phyloP scores from a whole-genome alignment of 768 basidiomycete species.

The Vishniacozyma victoriae region DNA sequence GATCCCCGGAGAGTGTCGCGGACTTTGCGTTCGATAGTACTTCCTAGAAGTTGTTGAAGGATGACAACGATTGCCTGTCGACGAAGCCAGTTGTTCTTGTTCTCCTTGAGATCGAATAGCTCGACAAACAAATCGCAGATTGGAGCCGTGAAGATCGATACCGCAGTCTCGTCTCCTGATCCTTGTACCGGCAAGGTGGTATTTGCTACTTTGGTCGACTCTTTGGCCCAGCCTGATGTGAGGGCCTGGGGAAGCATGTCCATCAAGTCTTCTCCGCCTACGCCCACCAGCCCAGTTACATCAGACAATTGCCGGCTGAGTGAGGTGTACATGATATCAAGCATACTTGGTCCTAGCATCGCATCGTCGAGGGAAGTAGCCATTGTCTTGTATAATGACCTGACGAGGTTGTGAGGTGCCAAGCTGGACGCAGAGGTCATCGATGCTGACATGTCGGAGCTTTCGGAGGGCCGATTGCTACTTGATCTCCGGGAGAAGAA shows the following conservation, averaged over 20 bases:
- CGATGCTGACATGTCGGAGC: constrained; percentile 61
- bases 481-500: constrained; percentile 27
- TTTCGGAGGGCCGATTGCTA: background rate
- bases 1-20: constrained; percentile 66
- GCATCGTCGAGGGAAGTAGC: constrained; percentile 95
- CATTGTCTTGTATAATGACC: constrained; percentile 82
- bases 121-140: constrained; percentile 91
- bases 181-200: constrained; percentile 59
- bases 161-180: constrained; percentile 61
- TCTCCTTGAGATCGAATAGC: constrained; percentile 90
- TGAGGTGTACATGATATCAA: constrained; percentile 32
- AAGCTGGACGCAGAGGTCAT: constrained; percentile 9
- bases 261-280: constrained; percentile 17
- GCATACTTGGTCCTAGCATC: constrained; percentile 66
- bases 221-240: background rate
- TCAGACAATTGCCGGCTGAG: constrained; percentile 30
- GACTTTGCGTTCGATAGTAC: constrained; percentile 91
- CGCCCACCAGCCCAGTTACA: constrained; percentile 27
- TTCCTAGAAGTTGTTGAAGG: constrained; percentile 88
- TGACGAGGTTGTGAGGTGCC: constrained; percentile 58
- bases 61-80: constrained; percentile 94
- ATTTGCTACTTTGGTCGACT: background rate
- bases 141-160: constrained; percentile 82
- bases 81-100: constrained; percentile 95
- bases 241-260: constrained; percentile 17